Conservation (phyloP, 108 stramenopile genomes). For the Seminavis robusta region DNA sequence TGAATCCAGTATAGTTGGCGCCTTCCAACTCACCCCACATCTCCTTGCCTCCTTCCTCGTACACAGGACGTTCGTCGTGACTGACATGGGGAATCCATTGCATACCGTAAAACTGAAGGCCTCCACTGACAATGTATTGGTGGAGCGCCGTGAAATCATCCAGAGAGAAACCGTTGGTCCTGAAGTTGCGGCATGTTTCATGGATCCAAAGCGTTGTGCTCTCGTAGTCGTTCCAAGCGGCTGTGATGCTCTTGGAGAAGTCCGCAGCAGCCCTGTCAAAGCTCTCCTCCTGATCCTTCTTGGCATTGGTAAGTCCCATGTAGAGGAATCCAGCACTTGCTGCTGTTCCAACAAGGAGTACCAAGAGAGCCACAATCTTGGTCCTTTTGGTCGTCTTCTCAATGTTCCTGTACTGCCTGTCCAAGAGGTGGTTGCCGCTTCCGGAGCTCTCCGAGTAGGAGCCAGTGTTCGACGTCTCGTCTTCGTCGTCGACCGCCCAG, state of each 20-base stretch:
- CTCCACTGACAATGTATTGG: constrained; percentile 1
- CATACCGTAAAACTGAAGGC: constrained; percentile 4
- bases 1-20: not conserved
- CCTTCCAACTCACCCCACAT: not conserved
- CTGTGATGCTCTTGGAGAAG: not conserved
- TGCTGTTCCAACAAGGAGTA: not conserved
- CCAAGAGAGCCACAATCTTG: not conserved
- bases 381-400: too few species aligned
- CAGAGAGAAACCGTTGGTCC: not conserved
- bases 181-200: constrained; percentile 10
- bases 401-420: too few species aligned
- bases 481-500: too few species aligned
- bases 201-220: constrained; percentile 19
- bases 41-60: not conserved
- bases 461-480: too few species aligned
- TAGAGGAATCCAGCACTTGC: constrained; percentile 4
- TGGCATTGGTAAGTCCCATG: constrained; percentile 6
- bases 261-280: constrained; percentile 9
- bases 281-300: not conserved
- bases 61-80: not conserved
- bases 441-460: too few species aligned
- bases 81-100: constrained; percentile 12
- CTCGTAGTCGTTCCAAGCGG: constrained; percentile 5
- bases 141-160: constrained; percentile 14
- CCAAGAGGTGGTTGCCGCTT: too few species aligned